These are phyloP conservation scores for Cicer yamashitae DNA, from an alignment of 306 rosid species.

Conservation along the genomic window DNA sequence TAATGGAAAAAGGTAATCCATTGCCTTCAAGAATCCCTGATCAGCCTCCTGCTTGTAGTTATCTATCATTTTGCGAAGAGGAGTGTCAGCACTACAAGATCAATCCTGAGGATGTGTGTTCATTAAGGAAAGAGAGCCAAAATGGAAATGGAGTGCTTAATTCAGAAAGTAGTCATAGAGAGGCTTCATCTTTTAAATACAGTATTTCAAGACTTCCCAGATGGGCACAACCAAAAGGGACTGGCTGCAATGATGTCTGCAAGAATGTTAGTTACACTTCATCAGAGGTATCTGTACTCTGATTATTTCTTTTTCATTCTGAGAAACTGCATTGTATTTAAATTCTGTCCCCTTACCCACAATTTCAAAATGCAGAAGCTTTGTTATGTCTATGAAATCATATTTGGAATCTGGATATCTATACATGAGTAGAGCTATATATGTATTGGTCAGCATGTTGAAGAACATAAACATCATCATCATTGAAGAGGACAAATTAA, in stretches of 20 bases:
- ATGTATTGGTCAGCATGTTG: slow-evolving; percentile 19
- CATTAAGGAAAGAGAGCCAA: slow-evolving; percentile 42
- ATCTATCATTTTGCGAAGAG: slow-evolving; percentile 46
- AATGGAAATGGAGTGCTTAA: slow-evolving; percentile 37
- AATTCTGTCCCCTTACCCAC: background rate
- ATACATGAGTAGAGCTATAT: slow-evolving; percentile 22
- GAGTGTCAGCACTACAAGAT: slow-evolving; percentile 45
- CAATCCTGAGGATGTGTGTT: slow-evolving; percentile 39
- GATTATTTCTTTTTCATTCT: slow-evolving; percentile 33
- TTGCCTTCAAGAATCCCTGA: slow-evolving; percentile 55
- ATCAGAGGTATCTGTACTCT: slow-evolving; percentile 57
- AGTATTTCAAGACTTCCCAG: slow-evolving; percentile 79
- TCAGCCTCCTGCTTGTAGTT: slow-evolving; percentile 46
- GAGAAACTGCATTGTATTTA: slow-evolving; percentile 28
- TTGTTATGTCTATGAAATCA: slow-evolving; percentile 32
- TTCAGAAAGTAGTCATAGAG: slow-evolving; percentile 45
- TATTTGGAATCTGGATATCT: slow-evolving; percentile 16
- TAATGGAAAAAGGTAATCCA: slow-evolving; percentile 52
- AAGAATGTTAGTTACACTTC: slow-evolving; percentile 45
- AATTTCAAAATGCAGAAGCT: slow-evolving; percentile 16
- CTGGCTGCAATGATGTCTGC: slow-evolving; percentile 42
- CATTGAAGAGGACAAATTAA: slow-evolving; percentile 18
- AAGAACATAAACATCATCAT: background rate
- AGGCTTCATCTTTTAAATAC: slow-evolving; percentile 64
- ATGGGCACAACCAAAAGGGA: slow-evolving; percentile 75